A percentile compares a stretch with the other conserved stretches of the same genome.
phyloP scores from a whole-genome alignment of 495 filamentous ascomycete genomes.

The Endocarpon pusillum region DNA sequence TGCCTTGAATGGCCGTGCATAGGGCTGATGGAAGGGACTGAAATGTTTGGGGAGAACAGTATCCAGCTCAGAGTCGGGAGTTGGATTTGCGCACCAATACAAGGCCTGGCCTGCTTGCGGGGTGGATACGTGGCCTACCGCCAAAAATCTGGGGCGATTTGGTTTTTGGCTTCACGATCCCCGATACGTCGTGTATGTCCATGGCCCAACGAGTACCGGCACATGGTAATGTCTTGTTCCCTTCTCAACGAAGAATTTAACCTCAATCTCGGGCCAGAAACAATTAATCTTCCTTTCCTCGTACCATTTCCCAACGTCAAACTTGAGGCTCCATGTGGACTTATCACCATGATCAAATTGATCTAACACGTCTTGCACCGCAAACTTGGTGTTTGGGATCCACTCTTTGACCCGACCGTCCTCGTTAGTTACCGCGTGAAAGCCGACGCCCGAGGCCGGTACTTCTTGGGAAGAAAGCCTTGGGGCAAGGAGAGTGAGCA shows the following conservation, averaged over 20 bases:
- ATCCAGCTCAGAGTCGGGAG: too few relatives aligned
- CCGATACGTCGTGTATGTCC: conserved; percentile 85
- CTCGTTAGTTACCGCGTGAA: conserved; percentile 54
- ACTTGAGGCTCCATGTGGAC: conserved; percentile 54
- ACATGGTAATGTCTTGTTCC: conserved; percentile 78
- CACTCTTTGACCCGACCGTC: conserved; percentile 78
- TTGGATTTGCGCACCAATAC: too few relatives aligned
- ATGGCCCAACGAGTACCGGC: conserved; percentile 74
- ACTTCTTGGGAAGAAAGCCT: conserved; percentile 11
- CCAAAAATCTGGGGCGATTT: conserved; percentile 1
- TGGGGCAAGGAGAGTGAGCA: conserved; percentile 28
- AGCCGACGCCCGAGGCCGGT: conserved; percentile 30
- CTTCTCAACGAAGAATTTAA: conserved; percentile 59
- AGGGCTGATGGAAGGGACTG: neutral
- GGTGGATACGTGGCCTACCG: neutral
- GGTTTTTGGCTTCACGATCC: conserved; percentile 32
- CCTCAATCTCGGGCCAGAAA: conserved; percentile 84
- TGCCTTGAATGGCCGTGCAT: neutral
- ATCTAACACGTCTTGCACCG: conserved; percentile 21
- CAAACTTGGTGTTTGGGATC: conserved; percentile 39
- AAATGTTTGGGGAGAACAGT: too few relatives aligned
- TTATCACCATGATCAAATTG: conserved; percentile 14
- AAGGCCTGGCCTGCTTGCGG: neutral
- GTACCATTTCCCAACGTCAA: conserved; percentile 65
- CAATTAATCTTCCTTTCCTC: conserved; percentile 49